Evolutionary conservation across 306 rosid species (phyloP).

Genomic region (Prinsepia uniflora): DNA sequence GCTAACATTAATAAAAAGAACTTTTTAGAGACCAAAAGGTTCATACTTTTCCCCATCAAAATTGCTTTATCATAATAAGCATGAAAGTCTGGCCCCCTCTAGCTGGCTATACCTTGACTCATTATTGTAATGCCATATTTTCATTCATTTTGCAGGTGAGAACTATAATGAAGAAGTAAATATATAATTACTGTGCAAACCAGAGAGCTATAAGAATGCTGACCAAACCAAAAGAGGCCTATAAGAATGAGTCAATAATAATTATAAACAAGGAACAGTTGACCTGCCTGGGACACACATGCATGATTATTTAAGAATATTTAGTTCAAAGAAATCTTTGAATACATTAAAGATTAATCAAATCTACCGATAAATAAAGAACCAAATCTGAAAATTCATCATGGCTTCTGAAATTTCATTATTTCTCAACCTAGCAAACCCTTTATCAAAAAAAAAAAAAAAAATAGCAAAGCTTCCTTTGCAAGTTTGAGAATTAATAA

Average conservation of each 20-base stretch:
- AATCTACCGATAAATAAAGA: constrained; percentile 2
- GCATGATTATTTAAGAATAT: background rate
- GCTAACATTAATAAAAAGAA: background rate
- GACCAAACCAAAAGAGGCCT: background rate
- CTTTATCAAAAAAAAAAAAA: too few species aligned
- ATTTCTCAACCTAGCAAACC: background rate
- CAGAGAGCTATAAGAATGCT: background rate
- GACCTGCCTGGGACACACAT: background rate
- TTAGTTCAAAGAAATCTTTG: background rate
- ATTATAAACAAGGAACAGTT: background rate
- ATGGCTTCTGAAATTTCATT: background rate
- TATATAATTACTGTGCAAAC: background rate
- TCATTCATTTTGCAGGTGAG: background rate
- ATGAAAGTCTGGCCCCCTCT: background rate
- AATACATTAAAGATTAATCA: background rate
- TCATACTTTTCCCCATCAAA: background rate
- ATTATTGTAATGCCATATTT: background rate
- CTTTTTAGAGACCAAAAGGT: background rate
- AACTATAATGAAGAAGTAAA: background rate
- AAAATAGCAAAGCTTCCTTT: too few species aligned
- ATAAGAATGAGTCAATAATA: background rate
- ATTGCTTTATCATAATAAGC: background rate
- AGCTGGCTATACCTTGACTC: background rate
- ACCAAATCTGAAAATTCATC: constrained; percentile 5
- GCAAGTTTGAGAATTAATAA: too few species aligned